These are phyloP conservation scores for Pseudisothecium myosuroides DNA, from an alignment of 225 moss, liverwort and hornwort species.

Conservation along the genomic window DNA sequence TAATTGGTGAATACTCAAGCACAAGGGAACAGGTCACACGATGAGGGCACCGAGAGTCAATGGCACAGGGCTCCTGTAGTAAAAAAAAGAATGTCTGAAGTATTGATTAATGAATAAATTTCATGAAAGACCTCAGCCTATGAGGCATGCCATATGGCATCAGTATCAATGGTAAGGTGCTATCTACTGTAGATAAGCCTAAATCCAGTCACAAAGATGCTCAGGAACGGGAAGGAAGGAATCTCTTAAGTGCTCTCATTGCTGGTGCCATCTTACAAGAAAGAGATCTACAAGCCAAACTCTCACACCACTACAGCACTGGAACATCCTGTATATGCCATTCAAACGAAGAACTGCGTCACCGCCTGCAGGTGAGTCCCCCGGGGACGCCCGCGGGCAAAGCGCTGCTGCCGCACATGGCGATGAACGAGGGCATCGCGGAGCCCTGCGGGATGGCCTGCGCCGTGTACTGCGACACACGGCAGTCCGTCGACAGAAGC, in stretches of 20 bases:
- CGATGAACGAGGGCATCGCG: background rate
- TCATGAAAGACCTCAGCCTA: background rate
- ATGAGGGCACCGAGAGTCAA: too few species aligned
- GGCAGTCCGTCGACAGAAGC: slow-evolving; percentile 29
- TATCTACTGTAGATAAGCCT: too few species aligned
- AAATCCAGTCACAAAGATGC: background rate
- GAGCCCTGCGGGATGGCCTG: background rate
- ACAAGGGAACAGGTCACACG: too few species aligned
- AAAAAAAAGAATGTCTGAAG: background rate
- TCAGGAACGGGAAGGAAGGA: background rate
- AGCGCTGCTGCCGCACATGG: background rate
- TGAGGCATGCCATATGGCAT: background rate
- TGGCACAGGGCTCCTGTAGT: background rate
- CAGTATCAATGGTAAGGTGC: background rate
- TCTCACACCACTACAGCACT: background rate
- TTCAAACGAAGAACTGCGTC: background rate
- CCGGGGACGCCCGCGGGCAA: background rate
- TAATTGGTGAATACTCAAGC: too few species aligned
- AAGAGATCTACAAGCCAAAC: background rate
- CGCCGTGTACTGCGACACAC: slow-evolving; percentile 9
- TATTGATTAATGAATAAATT: background rate
- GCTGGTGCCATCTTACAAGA: background rate
- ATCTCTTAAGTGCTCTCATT: background rate
- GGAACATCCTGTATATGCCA: background rate
- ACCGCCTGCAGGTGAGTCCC: background rate